A percentile compares a stretch with the other conserved stretches of the same genome.
Conservation (phyloP, 495 filamentous ascomycete genomes). For the Podospora pseudocomata region DNA sequence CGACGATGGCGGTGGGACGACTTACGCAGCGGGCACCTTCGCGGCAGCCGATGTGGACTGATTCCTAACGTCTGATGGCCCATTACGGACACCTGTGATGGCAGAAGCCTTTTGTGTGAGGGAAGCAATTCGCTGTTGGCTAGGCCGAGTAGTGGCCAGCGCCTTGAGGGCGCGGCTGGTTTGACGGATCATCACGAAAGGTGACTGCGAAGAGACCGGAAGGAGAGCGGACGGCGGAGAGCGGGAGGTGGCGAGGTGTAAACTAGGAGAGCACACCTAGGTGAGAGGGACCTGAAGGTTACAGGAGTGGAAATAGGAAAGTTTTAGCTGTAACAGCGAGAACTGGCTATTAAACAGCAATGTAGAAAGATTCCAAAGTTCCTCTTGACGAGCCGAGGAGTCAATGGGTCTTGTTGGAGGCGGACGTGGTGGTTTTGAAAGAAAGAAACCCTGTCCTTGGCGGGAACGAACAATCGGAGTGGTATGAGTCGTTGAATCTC, state of each 20-base stretch:
- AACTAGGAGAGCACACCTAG: background rate
- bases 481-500: slow-evolving; percentile 24
- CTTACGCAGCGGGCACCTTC: slow-evolving; percentile 23
- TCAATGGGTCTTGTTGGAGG: slow-evolving; percentile 19
- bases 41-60: slow-evolving; percentile 37
- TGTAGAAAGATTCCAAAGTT: slow-evolving; percentile 9
- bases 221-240: slow-evolving; percentile 17
- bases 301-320: slow-evolving; percentile 17
- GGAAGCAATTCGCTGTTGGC: slow-evolving; percentile 29
- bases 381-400: slow-evolving; percentile 21
- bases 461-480: slow-evolving; percentile 15
- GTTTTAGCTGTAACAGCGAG: slow-evolving; percentile 9
- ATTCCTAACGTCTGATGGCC: slow-evolving; percentile 33
- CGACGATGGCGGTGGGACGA: background rate
- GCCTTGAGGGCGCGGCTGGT: slow-evolving; percentile 43
- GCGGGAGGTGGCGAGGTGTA: background rate
- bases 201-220: slow-evolving; percentile 1
- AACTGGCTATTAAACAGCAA: slow-evolving; percentile 18
- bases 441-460: slow-evolving; percentile 22
- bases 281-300: background rate
- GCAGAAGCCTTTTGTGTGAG: slow-evolving; percentile 24
- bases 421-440: slow-evolving; percentile 10
- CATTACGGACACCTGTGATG: slow-evolving; percentile 30
- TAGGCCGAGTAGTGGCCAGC: slow-evolving; percentile 38
- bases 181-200: slow-evolving; percentile 41